Percentiles rank a stretch among this genome's conserved stretches.
These are phyloP conservation scores for Wickerhamiella siamensis DNA, from an alignment of 805 yeast genomes.

Conservation along the genomic window DNA sequence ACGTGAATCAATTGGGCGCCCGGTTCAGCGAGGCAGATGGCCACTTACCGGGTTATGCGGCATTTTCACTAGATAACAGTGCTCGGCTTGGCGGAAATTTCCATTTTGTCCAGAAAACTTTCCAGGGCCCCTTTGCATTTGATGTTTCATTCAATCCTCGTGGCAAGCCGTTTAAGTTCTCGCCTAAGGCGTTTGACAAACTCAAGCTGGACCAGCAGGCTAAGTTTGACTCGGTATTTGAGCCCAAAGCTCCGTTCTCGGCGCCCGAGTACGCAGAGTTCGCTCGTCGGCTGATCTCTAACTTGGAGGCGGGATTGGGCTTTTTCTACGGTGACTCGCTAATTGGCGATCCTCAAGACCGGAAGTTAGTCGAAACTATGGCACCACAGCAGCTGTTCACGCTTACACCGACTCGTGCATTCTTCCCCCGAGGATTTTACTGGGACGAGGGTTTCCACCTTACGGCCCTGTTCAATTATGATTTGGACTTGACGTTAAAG, in stretches of 20 bases:
- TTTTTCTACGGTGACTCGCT: constrained; percentile 72
- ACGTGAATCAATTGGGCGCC: constrained; percentile 35
- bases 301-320: constrained; percentile 78
- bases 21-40: constrained; percentile 21
- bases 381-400: constrained; percentile 62
- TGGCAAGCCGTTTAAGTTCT: constrained; percentile 30
- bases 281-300: constrained; percentile 68
- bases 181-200: constrained; percentile 18
- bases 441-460: constrained; percentile 99
- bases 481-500: constrained; percentile 66
- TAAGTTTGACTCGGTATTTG: constrained; percentile 8
- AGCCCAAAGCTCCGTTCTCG: constrained; percentile 40
- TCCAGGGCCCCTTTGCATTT: constrained; percentile 60
- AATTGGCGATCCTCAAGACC: constrained; percentile 58
- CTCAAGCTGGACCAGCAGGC: constrained; percentile 30
- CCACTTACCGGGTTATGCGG: constrained; percentile 29
- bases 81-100: constrained; percentile 56
- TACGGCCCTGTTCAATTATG: constrained; percentile 67
- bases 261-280: constrained; percentile 33
- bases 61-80: constrained; percentile 43
- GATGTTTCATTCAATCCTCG: constrained; percentile 44
- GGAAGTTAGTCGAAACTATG: constrained; percentile 14
- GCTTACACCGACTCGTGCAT: constrained; percentile 81
- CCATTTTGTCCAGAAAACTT: constrained; percentile 66
- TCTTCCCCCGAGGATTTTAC: constrained; percentile 91